Conservation (phyloP, 192 early-diverging fungal species). For the Backusella mclennaniae region DNA sequence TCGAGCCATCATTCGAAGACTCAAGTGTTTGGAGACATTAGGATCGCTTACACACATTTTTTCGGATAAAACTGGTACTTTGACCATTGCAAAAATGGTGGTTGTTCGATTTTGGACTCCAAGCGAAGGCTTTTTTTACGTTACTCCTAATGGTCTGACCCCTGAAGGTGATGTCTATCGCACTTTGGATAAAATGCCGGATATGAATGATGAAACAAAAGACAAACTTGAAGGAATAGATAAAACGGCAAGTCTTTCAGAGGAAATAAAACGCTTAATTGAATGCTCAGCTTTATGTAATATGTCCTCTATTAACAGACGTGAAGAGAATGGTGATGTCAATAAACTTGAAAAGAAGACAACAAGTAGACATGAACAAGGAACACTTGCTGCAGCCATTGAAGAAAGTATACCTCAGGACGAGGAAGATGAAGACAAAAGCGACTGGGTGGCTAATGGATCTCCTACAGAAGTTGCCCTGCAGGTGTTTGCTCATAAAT, state of each 20-base stretch:
- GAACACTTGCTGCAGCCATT: neutral
- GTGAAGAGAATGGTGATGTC: neutral
- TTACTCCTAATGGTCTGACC: constrained; percentile 58
- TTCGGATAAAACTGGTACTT: constrained; percentile 92
- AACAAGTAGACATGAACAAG: neutral
- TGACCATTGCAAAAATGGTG: constrained; percentile 96
- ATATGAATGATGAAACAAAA: neutral
- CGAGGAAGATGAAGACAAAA: neutral
- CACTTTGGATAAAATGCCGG: constrained; percentile 2
- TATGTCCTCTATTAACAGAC: constrained; percentile 66
- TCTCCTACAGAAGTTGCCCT: constrained; percentile 96
- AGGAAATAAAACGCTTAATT: constrained; percentile 32
- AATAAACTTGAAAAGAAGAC: neutral
- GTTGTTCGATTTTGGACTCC: constrained; percentile 80
- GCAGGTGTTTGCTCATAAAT: constrained; percentile 82
- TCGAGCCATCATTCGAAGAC: constrained; percentile 90
- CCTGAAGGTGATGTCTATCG: constrained; percentile 54
- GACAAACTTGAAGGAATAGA: neutral
- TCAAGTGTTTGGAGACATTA: constrained; percentile 88
- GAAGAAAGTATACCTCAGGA: neutral
- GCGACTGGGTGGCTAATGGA: constrained; percentile 78
- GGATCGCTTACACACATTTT: constrained; percentile 94
- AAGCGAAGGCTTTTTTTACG: constrained; percentile 64
- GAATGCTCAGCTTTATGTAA: constrained; percentile 81
- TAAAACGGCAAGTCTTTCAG: neutral